Conservation (phyloP, 1,284 basidiomycete species). For the Cutaneotrichosporon sp. region DNA sequence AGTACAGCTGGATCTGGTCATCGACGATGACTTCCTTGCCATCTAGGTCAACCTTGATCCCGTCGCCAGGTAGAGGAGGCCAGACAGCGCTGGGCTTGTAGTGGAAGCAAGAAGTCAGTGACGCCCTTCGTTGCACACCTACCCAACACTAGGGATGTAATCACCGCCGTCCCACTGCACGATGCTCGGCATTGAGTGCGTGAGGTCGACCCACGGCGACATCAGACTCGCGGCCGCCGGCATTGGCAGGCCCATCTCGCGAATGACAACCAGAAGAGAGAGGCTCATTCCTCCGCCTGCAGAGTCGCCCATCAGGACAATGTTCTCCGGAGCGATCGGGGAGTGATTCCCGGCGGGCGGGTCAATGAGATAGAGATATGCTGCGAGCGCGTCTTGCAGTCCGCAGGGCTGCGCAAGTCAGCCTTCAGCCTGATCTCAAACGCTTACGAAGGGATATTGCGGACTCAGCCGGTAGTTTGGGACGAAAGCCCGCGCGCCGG, state of each 20-base stretch:
- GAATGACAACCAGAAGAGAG: slow-evolving; percentile 77
- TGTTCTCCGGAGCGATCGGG: slow-evolving; percentile 71
- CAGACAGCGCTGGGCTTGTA: slow-evolving; percentile 46
- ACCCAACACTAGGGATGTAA: slow-evolving; percentile 42
- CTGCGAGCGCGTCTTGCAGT: slow-evolving; percentile 47
- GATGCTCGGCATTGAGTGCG: slow-evolving; percentile 87
- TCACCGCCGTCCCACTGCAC: slow-evolving; percentile 40
- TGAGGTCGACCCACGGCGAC: slow-evolving; percentile 88
- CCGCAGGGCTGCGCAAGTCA: slow-evolving; percentile 52
- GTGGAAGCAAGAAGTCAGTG: slow-evolving; percentile 34
- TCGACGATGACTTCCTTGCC: slow-evolving; percentile 33
- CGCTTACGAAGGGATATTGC: slow-evolving; percentile 90
- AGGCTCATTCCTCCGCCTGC: slow-evolving; percentile 86
- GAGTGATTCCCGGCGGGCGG: slow-evolving; percentile 59
- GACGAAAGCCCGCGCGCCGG: slow-evolving; percentile 71
- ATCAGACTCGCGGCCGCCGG: slow-evolving; percentile 80
- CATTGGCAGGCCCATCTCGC: slow-evolving; percentile 73
- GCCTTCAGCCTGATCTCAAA: slow-evolving; percentile 25
- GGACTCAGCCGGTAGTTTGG: slow-evolving; percentile 83
- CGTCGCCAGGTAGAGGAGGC: slow-evolving; percentile 42
- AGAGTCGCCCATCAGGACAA: slow-evolving; percentile 84
- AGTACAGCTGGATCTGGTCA: slow-evolving; percentile 54
- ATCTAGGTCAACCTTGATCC: slow-evolving; percentile 35
- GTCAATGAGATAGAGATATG: slow-evolving; percentile 61
- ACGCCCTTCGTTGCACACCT: slow-evolving; percentile 7